Base-by-base conservation (phyloP, 495 filamentous ascomycete species). In the Poronia punctata region DNA sequence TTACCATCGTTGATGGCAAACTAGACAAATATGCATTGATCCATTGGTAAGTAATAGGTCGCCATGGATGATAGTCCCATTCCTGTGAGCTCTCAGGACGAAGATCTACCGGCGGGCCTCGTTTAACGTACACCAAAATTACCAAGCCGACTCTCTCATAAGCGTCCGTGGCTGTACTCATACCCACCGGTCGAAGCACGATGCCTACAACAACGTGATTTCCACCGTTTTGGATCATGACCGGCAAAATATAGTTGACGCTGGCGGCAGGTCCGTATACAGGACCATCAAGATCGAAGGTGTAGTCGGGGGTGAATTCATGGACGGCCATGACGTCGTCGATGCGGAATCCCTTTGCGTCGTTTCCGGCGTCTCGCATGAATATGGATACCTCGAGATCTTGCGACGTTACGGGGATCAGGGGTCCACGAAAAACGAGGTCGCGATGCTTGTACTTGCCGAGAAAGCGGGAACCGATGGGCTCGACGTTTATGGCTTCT, bases 11-110 rank as follows among this genome's bases (percentile, higher is more conserved):
- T 21, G 14, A 8, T 3, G 35, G 35, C 15, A 37, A 37, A 11
- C 22, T 26, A 19, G 35, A 37, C 1, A 37, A 18, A 37, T 11
- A 37, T 1, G 19, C 14, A 16, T 37, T 37, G 4, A 37, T 37
- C 35, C 35, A 37, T 37, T 26, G 12, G 8, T 16, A 16, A 26
- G 21, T 37, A 7, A 37, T 19, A 1, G 36, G 36, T 20, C 24
- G 24, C 36, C 36, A 38, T 5, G 36, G 23, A n/a, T 38, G 36
- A 15, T 28, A 38, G 10, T 20, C 36, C 36, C 23, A 38, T 28
- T 38, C 36, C 21, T 38, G 23, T 5, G 10, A 38, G 8, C 8
- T 28, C n/a, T 20, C 28, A 20, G 36, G 36, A n/a, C 36, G 35
- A 20, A 21, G 1, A n/a, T 38, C 36, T 0, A 12, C 21, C 5